Evolutionary conservation across 208 protist genomes (phyloP), one percentile per base, ranked within the genome.

Genomic region (Leishmania lainsoni): DNA sequence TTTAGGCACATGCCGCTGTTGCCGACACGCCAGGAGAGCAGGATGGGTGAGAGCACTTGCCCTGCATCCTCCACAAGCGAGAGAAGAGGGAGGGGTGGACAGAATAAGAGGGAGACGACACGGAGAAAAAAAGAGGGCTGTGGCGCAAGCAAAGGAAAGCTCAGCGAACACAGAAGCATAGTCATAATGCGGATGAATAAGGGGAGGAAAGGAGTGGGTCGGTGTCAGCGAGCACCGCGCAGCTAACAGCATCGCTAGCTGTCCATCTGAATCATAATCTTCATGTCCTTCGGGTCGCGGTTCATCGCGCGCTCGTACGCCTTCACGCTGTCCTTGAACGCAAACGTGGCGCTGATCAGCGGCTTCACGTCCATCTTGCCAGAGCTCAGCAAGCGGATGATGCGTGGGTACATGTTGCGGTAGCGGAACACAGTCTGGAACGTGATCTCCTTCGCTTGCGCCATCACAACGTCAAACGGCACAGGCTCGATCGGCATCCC

Each of bases 361-460:
- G 88, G 88, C 84, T 88, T 91, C 78, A 91, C 83, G 79, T 91
- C 83, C 51, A 91, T 66, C 63, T 78, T 84, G n/a, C 88, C 88
- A 17, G 88, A 89, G 78, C 83, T 86, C 65, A 90, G 68, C 10
- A 87, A 69, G 68, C 83, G 83, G 59, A 90, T 90, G 58, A 81
- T 79, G 72, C 82, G 84, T 35, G 83, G 83, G 81, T 87, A 90
- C 79, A 87, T 78, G 84, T 87, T 87, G 65, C 84, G 83, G 79
- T 89, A 90, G 81, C 84, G 83, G 82, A 88, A 87, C 72, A 86
- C 84, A n/a, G 87, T 92, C 70, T 86, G 71, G 56, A 90, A 88
- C 51, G 86, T 90, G 52, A 90, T 90, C 82, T 90, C 86, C 80
- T 92, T 91, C 66, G 87, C 84, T 82, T 90, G 86, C 45, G 81